Evolutionary conservation across 768 basidiomycete genomes (phyloP), one percentile per base, ranked within the genome.

Genomic region (Erythrobasidium yunnanense): DNA sequence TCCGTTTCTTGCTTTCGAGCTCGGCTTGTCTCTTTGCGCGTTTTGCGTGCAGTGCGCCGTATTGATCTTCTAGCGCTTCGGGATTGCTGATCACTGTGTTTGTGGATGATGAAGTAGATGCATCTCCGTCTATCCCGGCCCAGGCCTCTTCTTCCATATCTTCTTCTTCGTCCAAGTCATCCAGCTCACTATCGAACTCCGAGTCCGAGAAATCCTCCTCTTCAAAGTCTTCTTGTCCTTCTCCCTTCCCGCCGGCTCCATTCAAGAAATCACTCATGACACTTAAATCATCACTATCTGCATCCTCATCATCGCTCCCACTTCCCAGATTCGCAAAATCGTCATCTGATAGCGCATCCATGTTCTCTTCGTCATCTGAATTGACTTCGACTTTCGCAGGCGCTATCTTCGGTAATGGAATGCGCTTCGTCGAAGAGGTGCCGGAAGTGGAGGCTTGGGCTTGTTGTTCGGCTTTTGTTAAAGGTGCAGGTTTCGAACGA

Each of bases 241-340:
- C 45, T 6, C 17, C 47, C 18, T 52, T 38, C 20, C 23, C 33
- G 4, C 23, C 54, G 54, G 33, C 54, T 4, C 32, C 54, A 25
- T 55, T n/a, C n/a, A n/a, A n/a, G n/a, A n/a, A n/a, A n/a, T n/a
- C 56, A 25, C 53, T 65, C 62, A 65, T 69, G 53, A 68, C 45
- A 33, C 68, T 66, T 2, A 65, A 22, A 25, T 65, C 66, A 38
- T 68, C 68, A 56, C 57, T 55, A 45, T 53, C 63, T 5, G 57
- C 68, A 30, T 38, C 68, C 17, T 47, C 51, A 22, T 56, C 69
- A 47, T 55, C 51, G 30, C 66, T 66, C 8, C 35, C 49, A 38
- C 49, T 49, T 20, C 49, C 49, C 2, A 63, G 17, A 17, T 63
- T 63, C 2, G 60, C 60, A 51, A 63, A 63, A 51, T 63, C 60